Conservation (phyloP, 2,329 filamentous ascomycete genomes). For the Juglanconis juglandina region DNA sequence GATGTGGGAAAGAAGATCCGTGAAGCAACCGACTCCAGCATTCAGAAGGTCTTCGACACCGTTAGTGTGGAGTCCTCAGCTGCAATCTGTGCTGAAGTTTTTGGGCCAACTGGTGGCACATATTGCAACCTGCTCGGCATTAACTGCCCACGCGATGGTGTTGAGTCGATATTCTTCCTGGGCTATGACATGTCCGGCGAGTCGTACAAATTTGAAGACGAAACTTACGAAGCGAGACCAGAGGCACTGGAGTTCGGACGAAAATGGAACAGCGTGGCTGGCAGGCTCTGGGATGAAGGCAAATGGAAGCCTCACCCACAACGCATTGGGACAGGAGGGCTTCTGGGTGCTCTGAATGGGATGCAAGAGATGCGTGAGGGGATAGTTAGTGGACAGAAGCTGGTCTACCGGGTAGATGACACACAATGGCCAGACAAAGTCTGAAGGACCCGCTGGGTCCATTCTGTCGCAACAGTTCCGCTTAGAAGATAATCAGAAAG, state of each 20-base stretch:
- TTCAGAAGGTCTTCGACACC: constrained; percentile 22
- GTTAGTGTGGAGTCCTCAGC: not conserved
- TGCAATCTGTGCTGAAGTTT: constrained; percentile 1
- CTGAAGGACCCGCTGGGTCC: not conserved
- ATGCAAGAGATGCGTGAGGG: constrained; percentile 5
- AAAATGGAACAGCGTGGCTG: not conserved
- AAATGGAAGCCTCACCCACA: constrained; percentile 9
- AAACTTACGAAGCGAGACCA: not conserved
- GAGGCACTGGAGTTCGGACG: constrained; percentile 2
- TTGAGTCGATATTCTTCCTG: constrained; percentile 10
- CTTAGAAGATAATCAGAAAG: too few species aligned
- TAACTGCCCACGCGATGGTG: constrained; percentile 5
- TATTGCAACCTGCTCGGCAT: constrained; percentile 9
- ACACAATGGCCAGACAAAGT: constrained; percentile 1
- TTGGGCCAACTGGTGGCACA: not conserved
- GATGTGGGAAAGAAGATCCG: constrained; percentile 35
- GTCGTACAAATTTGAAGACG: constrained; percentile 3
- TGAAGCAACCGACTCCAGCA: constrained; percentile 37
- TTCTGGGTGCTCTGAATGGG: constrained; percentile 2
- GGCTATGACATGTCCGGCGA: constrained; percentile 11
- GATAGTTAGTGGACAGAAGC: constrained; percentile 5
- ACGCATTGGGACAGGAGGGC: not conserved
- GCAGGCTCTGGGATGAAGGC: constrained; percentile 4
- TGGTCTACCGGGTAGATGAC: constrained; percentile 13
- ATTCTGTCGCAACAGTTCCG: too few species aligned